Evolutionary conservation across 2,329 filamentous ascomycete species (phyloP).

Genomic region (Epichloe bromicola): DNA sequence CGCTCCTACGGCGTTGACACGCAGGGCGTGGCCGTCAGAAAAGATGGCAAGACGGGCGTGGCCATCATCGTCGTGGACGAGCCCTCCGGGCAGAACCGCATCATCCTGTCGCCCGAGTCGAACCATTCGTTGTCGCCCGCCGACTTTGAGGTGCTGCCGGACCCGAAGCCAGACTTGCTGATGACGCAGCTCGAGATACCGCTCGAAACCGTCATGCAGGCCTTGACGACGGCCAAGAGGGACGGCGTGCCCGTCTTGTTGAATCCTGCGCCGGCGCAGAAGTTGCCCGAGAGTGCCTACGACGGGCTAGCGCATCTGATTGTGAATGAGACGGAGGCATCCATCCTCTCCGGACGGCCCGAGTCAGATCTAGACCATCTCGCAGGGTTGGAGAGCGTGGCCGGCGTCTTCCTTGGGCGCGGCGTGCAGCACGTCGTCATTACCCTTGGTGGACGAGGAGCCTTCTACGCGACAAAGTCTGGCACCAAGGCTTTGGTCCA

Average conservation of each 20-base stretch:
- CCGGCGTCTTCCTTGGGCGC: conserved; percentile 46
- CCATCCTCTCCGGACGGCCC: conserved; percentile 48
- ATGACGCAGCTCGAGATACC: conserved; percentile 73
- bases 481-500: conserved; percentile 35
- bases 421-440: conserved; percentile 71
- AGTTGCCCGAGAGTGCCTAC: conserved; percentile 54
- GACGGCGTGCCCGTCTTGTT: conserved; percentile 53
- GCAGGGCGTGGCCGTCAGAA: conserved; percentile 32
- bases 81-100: conserved; percentile 61
- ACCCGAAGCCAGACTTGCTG: conserved; percentile 44
- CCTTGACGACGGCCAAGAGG: conserved; percentile 37
- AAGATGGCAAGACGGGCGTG: conserved; percentile 47
- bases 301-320: conserved; percentile 61
- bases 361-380: conserved; percentile 36
- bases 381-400: conserved; percentile 33
- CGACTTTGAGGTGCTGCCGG: conserved; percentile 22
- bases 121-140: conserved; percentile 39
- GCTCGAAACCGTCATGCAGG: conserved; percentile 48
- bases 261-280: conserved; percentile 71
- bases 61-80: conserved; percentile 67
- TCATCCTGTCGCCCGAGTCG: conserved; percentile 59
- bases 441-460: conserved; percentile 73
- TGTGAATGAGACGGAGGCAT: conserved; percentile 83
- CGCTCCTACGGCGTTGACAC: conserved; percentile 49
- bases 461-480: conserved; percentile 44